Evolutionary conservation across 306 rosid genomes (phyloP), one percentile per base, ranked within the genome.

Genomic region (Macrotyloma uniflorum): DNA sequence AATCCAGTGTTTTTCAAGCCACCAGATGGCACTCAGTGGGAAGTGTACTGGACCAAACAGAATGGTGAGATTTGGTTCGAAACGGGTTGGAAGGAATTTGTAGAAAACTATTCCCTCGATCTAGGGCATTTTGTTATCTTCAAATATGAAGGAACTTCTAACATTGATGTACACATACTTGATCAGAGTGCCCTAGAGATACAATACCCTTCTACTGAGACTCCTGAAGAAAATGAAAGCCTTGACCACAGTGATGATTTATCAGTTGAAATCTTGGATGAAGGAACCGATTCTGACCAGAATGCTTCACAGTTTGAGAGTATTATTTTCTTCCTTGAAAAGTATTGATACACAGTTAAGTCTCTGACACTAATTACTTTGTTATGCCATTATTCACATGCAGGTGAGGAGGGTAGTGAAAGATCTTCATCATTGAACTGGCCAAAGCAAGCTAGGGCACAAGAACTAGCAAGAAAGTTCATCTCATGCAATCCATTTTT

Each of bases 1-100:
- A 79, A 69, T 36, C 87, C 80, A 42, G 66, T 75, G 72, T 43
- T 67, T 63, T 14, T 83, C 11, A 74, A 61, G 79, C 84, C 77
- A 38, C 84, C 75, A 0, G 72, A 65, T 79, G 87, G 81, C 2
- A 36, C 70, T 16, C 5, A 36, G 13, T 84, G 87, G 87, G 6
- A 76, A 55, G 62, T 84, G 43, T 3, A 19, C 15, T 82, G 57
- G 81, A 49, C 22, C 0, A 49, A 69, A 3, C 16, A 67, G 35
- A 51, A 80, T 11, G 57, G 4, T 33, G 80, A 72, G 43, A 4
- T 54, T 42, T 78, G 82, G 76, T 55, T 77, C 1, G 20, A 67
- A 18, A 67, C 42, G n/a, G 81, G 81, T 54, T 77, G 81, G 82
- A 77, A 55, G 7, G 49, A 77, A 3, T 77, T 78, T 42, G 22